Evolutionary conservation across 164 flowering plant species (phyloP).

Genomic region (Sedum album): DNA sequence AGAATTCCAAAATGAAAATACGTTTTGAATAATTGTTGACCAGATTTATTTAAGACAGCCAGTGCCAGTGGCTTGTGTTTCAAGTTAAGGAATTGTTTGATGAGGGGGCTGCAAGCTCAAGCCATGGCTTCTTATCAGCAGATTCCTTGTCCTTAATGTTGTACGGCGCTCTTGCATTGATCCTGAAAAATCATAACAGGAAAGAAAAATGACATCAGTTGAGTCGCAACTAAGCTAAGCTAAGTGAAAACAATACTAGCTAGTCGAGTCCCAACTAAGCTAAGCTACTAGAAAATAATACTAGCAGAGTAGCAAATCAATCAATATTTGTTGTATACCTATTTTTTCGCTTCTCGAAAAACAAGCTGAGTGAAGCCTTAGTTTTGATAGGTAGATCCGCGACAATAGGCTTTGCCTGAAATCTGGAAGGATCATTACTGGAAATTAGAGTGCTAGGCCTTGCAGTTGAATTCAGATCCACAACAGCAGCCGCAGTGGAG

Average conservation of each 20-base stretch:
- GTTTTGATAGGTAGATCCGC: slow-evolving; percentile 75
- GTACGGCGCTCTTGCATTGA: slow-evolving; percentile 50
- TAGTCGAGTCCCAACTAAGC: too few species aligned
- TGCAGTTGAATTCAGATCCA: not conserved
- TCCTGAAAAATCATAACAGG: slow-evolving; percentile 28
- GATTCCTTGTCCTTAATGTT: slow-evolving; percentile 16
- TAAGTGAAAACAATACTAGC: too few species aligned
- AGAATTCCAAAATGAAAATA: not conserved
- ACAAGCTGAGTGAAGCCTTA: slow-evolving; percentile 65
- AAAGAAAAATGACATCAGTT: not conserved
- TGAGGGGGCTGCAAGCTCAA: slow-evolving; percentile 40
- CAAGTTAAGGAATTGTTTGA: not conserved
- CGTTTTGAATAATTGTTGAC: too few species aligned
- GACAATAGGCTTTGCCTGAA: too few species aligned
- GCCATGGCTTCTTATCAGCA: slow-evolving; percentile 42
- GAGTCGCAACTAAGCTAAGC: not conserved
- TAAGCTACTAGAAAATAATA: too few species aligned
- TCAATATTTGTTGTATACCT: slow-evolving; percentile 34
- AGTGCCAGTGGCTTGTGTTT: not conserved
- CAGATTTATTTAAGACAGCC: too few species aligned
- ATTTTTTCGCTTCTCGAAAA: slow-evolving; percentile 82
- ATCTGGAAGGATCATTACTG: too few species aligned
- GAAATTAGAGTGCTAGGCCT: slow-evolving; percentile 7
- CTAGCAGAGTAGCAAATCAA: too few species aligned
- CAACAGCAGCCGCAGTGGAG: not conserved